Base-by-base conservation (phyloP, 768 basidiomycete genomes). In the Termitomyces sp. region DNA sequence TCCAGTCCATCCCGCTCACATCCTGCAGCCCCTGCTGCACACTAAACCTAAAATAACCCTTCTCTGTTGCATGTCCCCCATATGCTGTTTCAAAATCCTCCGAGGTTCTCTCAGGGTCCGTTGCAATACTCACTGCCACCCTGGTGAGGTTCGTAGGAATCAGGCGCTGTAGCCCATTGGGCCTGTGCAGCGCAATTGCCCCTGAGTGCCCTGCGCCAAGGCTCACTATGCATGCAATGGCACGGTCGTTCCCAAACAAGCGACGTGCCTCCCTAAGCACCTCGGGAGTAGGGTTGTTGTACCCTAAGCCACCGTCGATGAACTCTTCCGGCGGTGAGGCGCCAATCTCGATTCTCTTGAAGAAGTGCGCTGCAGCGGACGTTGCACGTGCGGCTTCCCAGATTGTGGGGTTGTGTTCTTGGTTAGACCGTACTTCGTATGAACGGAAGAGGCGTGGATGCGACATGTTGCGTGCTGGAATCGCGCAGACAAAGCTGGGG, bases 321-420 rank as follows among this genome's bases (percentile, higher is more conserved):
- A 58, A 60, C 5, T 46, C 53, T 52, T 61, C 57, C n/a, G 37
- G 50, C 2, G 29, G 43, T 4, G 27, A 27, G 14, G 34, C 29
- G 1, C 57, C 61, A 13, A 69, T 62, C 14, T 27, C 27, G 9
- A 70, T 63, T 9, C 59, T 54, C 6, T 64, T 60, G 59, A 71
- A 69, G 34, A 71, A 64, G 0, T 58, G 58, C 0, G 67, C 64
- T 4, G 66, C 64, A 9, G 70, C 71, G 22, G 67, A 65, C 0
- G 70, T 71, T 0, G 70, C 70, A 4, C 70, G 64, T 3, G 64
- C 67, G 4, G 68, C 68, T 48, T 71, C 65, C 70, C 70, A 71
- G 22, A 71, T 70, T 22, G 46, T 59, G 39, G 66, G 61, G 18
- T 57, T 53, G 49, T 53, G 37, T 1, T 26, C 41, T 34, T 56